Evolutionary conservation across 345 rosid species (phyloP).

Genomic region (Aegle marmelos): DNA sequence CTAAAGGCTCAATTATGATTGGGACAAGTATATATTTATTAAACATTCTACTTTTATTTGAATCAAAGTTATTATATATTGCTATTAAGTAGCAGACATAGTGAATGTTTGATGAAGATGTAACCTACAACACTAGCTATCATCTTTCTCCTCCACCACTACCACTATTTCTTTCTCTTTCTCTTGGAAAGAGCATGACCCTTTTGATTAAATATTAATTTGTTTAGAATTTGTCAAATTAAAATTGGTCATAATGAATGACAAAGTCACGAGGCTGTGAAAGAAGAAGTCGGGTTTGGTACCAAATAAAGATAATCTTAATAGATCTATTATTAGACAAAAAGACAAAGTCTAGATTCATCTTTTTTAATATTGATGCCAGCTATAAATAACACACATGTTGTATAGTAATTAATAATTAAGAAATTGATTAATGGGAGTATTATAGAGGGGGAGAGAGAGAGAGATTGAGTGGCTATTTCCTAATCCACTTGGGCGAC

Average conservation of each 20-base stretch:
- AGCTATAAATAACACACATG: slow-evolving; percentile 38
- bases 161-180: background rate
- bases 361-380: slow-evolving; percentile 40
- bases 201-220: slow-evolving; percentile 1
- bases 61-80: background rate
- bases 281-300: slow-evolving; percentile 14
- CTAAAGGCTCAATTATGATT: slow-evolving; percentile 5
- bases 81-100: background rate
- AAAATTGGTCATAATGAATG: background rate
- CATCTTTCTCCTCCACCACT: background rate
- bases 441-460: background rate
- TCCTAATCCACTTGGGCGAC: slow-evolving; percentile 29
- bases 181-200: background rate
- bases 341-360: slow-evolving; percentile 47
- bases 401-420: slow-evolving; percentile 8
- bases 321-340: slow-evolving; percentile 32
- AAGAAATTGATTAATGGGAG: slow-evolving; percentile 2
- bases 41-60: background rate
- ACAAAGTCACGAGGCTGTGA: slow-evolving; percentile 31
- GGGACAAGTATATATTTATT: background rate
- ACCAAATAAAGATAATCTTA: slow-evolving; percentile 22
- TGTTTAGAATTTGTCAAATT: background rate
- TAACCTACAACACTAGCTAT: background rate
- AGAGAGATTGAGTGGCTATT: slow-evolving; percentile 3
- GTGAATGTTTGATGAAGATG: slow-evolving; percentile 2